Percentiles rank a stretch among this genome's conserved stretches.
Conservation (phyloP, 2,329 filamentous ascomycete species). For the Ophiostoma pallidulum region DNA sequence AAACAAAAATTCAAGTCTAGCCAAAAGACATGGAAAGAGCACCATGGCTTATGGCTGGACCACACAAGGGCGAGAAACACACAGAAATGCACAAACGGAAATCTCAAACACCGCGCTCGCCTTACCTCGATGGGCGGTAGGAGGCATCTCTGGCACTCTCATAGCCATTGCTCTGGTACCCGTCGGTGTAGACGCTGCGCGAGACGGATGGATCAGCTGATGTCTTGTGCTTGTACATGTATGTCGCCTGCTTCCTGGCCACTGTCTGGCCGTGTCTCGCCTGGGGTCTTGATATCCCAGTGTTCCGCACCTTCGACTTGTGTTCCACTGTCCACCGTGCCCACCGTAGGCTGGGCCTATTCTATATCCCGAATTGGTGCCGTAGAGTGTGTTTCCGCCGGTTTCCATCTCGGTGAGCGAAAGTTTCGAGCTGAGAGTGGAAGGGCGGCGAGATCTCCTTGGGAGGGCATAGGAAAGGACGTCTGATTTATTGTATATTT, state of each 20-base stretch:
- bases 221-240: neutral
- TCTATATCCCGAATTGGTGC: conserved; percentile 9
- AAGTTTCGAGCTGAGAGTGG: neutral
- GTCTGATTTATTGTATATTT: neutral
- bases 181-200: conserved; percentile 26
- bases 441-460: neutral
- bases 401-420: conserved; percentile 5
- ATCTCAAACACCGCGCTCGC: conserved; percentile 6
- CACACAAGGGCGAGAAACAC: neutral
- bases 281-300: neutral
- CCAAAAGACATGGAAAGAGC: no score
- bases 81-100: neutral
- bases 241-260: neutral
- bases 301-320: conserved; percentile 16
- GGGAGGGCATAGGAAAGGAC: neutral
- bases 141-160: conserved; percentile 23
- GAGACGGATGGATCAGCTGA: conserved; percentile 11
- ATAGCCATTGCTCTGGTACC: conserved; percentile 23
- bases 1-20: no score
- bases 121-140: conserved; percentile 26
- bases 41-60: no score
- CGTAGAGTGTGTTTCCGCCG: conserved; percentile 3
- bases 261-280: neutral
- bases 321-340: conserved; percentile 11
- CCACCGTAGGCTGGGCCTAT: conserved; percentile 3